Conservation (phyloP, 768 basidiomycete genomes). For the Xanthoconium purpureum region DNA sequence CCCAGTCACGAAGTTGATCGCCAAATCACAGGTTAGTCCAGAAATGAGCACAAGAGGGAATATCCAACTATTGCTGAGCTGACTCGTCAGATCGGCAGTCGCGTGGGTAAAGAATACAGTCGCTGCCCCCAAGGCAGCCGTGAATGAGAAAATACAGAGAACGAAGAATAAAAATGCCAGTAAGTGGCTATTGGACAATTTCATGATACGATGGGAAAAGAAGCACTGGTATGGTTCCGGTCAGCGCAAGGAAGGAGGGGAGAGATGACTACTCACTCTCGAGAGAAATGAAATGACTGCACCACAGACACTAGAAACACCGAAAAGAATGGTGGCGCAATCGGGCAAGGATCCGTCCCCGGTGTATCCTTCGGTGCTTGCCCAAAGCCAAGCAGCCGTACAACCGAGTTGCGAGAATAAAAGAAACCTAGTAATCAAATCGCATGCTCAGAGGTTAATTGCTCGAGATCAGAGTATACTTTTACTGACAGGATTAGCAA, state of each 20-base stretch:
- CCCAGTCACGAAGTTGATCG: conserved; percentile 4
- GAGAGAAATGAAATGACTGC: conserved; percentile 14
- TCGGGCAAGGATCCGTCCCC: conserved; percentile 1
- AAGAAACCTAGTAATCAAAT: conserved; percentile 10
- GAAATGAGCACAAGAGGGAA: conserved; percentile 17
- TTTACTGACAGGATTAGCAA: conserved; percentile 19
- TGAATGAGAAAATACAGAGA: conserved; percentile 20
- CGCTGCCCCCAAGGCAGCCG: conserved; percentile 20
- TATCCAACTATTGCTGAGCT: conserved; percentile 15
- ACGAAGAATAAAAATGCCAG: conserved; percentile 13
- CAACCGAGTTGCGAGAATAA: conserved; percentile 17
- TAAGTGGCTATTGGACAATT: conserved; percentile 12
- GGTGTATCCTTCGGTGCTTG: not conserved
- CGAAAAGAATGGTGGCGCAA: conserved; percentile 16
- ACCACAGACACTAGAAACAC: conserved; percentile 14
- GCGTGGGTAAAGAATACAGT: conserved; percentile 14
- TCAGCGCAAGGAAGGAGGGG: not conserved
- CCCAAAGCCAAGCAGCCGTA: conserved; percentile 21
- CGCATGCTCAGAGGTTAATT: conserved; percentile 3
- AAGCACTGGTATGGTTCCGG: conserved; percentile 11
- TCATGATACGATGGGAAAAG: conserved; percentile 18
- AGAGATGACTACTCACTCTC: conserved; percentile 9
- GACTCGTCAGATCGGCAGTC: conserved; percentile 1
- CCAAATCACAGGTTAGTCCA: conserved; percentile 19
- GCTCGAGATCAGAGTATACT: not conserved